Conservation (phyloP, 2,329 filamentous ascomycete species). For the Exutisphaerella laricina region DNA sequence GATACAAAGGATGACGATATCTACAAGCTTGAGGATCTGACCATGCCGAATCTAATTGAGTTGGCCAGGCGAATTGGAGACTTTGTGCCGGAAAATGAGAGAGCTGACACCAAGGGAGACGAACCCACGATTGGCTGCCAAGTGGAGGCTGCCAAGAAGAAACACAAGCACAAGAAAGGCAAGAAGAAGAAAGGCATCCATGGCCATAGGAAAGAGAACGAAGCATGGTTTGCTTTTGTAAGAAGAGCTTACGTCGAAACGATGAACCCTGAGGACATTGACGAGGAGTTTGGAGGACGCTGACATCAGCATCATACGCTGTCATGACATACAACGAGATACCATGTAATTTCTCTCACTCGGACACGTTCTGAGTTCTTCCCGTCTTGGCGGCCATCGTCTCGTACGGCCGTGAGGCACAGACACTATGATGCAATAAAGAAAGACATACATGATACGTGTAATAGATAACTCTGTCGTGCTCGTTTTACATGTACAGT, state of each 20-base stretch:
- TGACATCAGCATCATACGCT: neutral
- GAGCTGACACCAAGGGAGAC: slow-evolving; percentile 25
- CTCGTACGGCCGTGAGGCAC: no score
- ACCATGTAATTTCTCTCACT: neutral
- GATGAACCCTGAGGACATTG: slow-evolving; percentile 59
- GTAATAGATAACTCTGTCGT: no score
- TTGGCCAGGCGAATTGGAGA: slow-evolving; percentile 74
- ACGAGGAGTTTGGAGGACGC: slow-evolving; percentile 36
- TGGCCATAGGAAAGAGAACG: slow-evolving; percentile 51
- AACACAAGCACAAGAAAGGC: slow-evolving; percentile 28
- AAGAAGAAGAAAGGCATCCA: slow-evolving; percentile 33
- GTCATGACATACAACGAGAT: neutral
- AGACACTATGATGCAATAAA: no score
- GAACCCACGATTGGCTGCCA: slow-evolving; percentile 28
- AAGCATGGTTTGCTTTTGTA: slow-evolving; percentile 73
- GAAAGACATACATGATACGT: no score
- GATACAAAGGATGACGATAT: slow-evolving; percentile 69
- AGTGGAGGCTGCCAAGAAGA: slow-evolving; percentile 29
- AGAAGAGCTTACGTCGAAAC: slow-evolving; percentile 74
- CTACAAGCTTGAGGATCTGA: slow-evolving; percentile 75
- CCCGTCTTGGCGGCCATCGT: no score
- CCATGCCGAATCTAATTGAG: slow-evolving; percentile 71
- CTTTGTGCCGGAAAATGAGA: slow-evolving; percentile 33
- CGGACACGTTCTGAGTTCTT: no score
- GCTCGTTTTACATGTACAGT: no score